These are phyloP conservation scores for Geotrichum europaeum DNA, from an alignment of 1,139 yeast genomes.

Conservation along the genomic window DNA sequence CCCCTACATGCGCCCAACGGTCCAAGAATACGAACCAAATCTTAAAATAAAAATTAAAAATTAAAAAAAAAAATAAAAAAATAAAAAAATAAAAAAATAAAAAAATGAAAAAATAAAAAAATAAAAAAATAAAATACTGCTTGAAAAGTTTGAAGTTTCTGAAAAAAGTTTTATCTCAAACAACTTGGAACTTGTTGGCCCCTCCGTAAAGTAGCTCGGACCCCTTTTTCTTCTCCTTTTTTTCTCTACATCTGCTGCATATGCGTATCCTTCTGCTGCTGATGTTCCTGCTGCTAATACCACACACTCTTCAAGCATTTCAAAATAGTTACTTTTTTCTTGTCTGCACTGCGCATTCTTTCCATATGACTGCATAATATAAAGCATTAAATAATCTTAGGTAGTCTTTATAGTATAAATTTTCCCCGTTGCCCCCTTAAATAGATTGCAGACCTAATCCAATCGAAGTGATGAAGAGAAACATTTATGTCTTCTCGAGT, in stretches of 20 bases:
- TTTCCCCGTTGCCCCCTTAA: background rate
- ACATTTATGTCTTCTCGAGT: too few relatives aligned
- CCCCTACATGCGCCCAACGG: background rate
- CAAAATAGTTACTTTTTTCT: too few relatives aligned
- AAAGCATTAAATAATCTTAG: background rate
- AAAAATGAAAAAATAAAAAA: too few relatives aligned
- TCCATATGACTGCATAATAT: background rate
- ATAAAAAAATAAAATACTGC: background rate
- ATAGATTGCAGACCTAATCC: too few relatives aligned
- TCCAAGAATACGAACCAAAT: too few relatives aligned
- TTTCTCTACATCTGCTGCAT: background rate
- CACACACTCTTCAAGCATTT: background rate
- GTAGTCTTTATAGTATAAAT: background rate
- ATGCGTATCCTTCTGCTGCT: background rate
- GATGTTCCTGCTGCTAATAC: background rate
- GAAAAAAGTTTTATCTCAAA: background rate
- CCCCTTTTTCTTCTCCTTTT: background rate
- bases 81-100: too few relatives aligned
- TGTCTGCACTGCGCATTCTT: background rate
- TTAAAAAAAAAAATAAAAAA: too few relatives aligned
- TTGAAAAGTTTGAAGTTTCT: background rate
- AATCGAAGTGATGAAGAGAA: too few relatives aligned
- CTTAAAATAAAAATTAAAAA: too few relatives aligned
- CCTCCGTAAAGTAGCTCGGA: background rate
- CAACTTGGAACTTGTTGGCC: background rate